Evolutionary conservation across 345 rosid species (phyloP).

Genomic region (Bretschneidera sinensis): DNA sequence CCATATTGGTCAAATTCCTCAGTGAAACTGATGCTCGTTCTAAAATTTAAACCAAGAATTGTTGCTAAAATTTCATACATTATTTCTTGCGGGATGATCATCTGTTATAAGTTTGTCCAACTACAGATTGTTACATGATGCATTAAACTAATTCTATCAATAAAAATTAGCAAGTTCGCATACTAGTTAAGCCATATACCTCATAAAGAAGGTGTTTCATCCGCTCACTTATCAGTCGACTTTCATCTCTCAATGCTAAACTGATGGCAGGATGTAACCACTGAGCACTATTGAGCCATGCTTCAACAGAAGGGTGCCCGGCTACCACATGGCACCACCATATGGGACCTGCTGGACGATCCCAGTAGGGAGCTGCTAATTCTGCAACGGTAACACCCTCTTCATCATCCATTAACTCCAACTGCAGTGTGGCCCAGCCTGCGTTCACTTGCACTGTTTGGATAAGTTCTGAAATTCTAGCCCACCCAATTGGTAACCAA

Average conservation of each 20-base stretch:
- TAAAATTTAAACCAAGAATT: too few relatives aligned
- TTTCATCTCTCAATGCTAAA: constrained; percentile 83
- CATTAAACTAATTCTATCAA: neutral
- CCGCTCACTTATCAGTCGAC: constrained; percentile 80
- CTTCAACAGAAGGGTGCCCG: constrained; percentile 45
- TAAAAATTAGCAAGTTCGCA: neutral
- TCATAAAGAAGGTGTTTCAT: constrained; percentile 92
- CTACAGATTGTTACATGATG: too few relatives aligned
- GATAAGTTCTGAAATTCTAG: constrained; percentile 65
- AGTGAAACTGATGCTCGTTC: neutral
- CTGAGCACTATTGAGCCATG: constrained; percentile 73
- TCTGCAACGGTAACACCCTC: constrained; percentile 75
- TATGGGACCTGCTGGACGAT: constrained; percentile 72
- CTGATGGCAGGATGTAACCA: constrained; percentile 98
- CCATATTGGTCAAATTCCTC: too few relatives aligned
- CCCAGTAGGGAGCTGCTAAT: constrained; percentile 96
- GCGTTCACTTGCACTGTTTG: constrained; percentile 62
- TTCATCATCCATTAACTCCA: constrained; percentile 49
- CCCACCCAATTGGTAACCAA: constrained; percentile 96
- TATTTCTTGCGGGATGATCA: neutral
- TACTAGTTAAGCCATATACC: constrained; percentile 31
- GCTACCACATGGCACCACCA: constrained; percentile 98
- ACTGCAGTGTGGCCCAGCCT: constrained; percentile 51
- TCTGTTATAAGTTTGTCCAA: neutral
- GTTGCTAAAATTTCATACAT: neutral